phyloP scores from a whole-genome alignment of 2,329 filamentous ascomycete species.

The Fusarium sacchari region DNA sequence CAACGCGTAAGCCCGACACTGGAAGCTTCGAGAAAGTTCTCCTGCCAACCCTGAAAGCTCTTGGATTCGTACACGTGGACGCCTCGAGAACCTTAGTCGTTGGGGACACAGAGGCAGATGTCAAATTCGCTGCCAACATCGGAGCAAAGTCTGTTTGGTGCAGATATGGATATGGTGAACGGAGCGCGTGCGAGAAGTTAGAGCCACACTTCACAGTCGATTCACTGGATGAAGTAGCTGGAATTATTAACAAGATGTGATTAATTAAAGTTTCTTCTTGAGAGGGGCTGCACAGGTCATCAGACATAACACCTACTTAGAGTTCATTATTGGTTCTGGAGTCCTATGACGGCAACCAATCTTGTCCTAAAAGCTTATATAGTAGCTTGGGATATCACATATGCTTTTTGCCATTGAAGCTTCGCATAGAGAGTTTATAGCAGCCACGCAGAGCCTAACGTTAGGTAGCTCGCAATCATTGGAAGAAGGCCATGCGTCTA shows the following conservation, averaged over 20 bases:
- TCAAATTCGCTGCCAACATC: neutral
- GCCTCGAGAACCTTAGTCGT: neutral
- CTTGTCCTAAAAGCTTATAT: neutral
- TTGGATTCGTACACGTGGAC: neutral
- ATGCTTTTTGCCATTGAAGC: neutral
- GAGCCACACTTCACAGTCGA: neutral
- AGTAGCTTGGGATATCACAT: neutral
- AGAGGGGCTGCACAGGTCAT: too few species aligned
- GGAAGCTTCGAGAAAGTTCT: neutral
- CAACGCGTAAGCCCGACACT: neutral
- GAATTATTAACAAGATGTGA: neutral
- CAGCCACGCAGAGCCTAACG: neutral
- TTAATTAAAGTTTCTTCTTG: neutral
- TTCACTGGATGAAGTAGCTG: neutral
- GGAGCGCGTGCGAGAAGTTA: neutral
- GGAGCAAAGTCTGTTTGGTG: constrained; percentile 17
- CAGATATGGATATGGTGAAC: constrained; percentile 17
- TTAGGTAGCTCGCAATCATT: neutral
- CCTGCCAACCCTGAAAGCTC: neutral
- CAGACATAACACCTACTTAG: neutral
- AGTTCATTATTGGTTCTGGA: neutral
- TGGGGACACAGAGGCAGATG: constrained; percentile 4
- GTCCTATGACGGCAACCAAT: neutral
- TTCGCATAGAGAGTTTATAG: neutral
- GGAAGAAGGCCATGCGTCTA: neutral